These are phyloP conservation scores for Solanum pinnatisectum DNA, from an alignment of 257 asterid species.

Conservation along the genomic window DNA sequence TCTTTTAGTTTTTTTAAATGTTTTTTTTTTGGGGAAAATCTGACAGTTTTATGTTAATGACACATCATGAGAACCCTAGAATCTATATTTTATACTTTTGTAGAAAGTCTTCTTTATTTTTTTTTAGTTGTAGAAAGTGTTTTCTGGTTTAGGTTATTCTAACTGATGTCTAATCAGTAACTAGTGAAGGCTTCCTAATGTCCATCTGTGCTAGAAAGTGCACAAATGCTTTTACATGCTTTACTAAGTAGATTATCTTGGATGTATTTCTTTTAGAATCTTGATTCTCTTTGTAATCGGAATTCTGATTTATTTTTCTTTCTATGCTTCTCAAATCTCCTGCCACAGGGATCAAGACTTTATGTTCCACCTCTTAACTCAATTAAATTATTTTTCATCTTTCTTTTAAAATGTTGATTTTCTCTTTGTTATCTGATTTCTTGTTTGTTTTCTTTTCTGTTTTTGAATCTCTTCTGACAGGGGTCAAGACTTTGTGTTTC, in stretches of 20 bases:
- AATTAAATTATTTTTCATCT: not conserved
- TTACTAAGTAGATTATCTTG: not conserved
- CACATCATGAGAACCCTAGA: not conserved
- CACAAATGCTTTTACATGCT: not conserved
- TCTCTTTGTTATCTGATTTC: not conserved
- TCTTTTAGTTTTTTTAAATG: not conserved
- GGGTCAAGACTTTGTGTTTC: slow-evolving; percentile 60
- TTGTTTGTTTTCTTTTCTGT: not conserved
- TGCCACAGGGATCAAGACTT: slow-evolving; percentile 40
- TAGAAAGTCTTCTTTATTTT: not conserved
- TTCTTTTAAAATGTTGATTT: not conserved
- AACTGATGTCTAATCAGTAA: not conserved
- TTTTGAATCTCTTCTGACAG: slow-evolving; percentile 6
- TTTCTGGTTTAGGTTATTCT: not conserved
- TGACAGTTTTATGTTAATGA: not conserved
- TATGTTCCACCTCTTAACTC: slow-evolving; percentile 53
- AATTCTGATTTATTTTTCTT: not conserved
- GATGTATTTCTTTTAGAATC: not conserved
- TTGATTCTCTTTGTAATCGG: not conserved
- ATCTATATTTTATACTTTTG: not conserved
- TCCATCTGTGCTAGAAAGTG: not conserved
- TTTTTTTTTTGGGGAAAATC: not conserved
- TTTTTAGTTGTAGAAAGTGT: not conserved
- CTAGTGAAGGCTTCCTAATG: not conserved
- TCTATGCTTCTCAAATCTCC: not conserved